Conservation (phyloP, 805 yeast species). For the Saturnispora kantuleensis region DNA sequence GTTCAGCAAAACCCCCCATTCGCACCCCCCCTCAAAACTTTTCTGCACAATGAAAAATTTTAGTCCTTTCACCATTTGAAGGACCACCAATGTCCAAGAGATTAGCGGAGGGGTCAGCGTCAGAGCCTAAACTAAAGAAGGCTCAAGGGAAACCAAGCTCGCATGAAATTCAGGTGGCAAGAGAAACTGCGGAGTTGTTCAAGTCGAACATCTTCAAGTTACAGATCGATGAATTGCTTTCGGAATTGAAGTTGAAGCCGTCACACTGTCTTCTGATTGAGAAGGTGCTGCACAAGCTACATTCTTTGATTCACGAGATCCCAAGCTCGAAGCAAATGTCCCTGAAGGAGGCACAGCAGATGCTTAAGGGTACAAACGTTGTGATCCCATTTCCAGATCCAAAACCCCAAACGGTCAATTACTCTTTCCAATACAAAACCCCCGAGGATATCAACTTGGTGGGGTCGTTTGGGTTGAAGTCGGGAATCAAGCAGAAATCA, state of each 20-base stretch:
- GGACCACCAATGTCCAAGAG: too few relatives aligned
- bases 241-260: constrained; percentile 71
- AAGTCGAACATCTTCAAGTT: constrained; percentile 91
- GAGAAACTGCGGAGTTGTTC: constrained; percentile 90
- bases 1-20: too few relatives aligned
- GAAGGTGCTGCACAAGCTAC: constrained; percentile 62
- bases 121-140: too few relatives aligned
- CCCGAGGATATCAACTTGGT: constrained; percentile 73
- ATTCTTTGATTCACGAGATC: constrained; percentile 55
- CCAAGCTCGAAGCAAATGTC: constrained; percentile 45
- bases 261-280: constrained; percentile 57
- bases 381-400: constrained; percentile 85
- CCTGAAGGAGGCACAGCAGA: constrained; percentile 49
- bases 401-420: constrained; percentile 59
- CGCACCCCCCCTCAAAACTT: too few relatives aligned
- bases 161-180: constrained; percentile 81
- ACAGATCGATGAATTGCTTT: constrained; percentile 84
- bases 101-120: too few relatives aligned
- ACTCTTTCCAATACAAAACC: constrained; percentile 54
- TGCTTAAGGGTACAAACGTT: constrained; percentile 35
- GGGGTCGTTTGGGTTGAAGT: constrained; percentile 83
- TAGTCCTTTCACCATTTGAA: too few relatives aligned
- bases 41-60: too few relatives aligned
- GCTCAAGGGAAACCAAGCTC: constrained; percentile 36
- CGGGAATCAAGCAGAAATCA: constrained; percentile 54